phyloP scores from a whole-genome alignment of 768 basidiomycete genomes.

The Hebeloma cylindrosporum region DNA sequence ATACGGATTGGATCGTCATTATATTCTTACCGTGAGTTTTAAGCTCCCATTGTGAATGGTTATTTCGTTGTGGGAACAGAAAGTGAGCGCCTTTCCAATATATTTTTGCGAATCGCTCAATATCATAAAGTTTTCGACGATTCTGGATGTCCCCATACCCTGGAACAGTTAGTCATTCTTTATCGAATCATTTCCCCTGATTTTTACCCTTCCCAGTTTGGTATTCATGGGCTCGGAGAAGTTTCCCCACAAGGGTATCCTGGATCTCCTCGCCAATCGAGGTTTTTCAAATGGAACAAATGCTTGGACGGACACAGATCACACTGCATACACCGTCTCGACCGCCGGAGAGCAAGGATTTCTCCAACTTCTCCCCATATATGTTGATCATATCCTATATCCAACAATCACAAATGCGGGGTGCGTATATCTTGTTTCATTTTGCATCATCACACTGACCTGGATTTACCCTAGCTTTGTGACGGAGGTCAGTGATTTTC shows the following conservation, averaged over 20 bases:
- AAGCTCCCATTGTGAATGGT: conserved; percentile 87
- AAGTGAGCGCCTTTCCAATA: conserved; percentile 46
- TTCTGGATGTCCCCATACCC: conserved; percentile 91
- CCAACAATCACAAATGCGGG: conserved; percentile 91
- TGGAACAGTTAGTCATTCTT: conserved; percentile 83
- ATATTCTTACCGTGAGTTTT: conserved; percentile 10
- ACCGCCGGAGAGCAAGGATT: conserved; percentile 96
- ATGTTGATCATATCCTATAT: conserved; percentile 94
- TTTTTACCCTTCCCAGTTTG: conserved; percentile 45
- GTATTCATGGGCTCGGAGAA: conserved; percentile 96
- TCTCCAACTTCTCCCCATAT: conserved; percentile 82
- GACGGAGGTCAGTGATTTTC: conserved; percentile 50
- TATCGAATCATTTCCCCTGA: not conserved
- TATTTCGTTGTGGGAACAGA: conserved; percentile 91
- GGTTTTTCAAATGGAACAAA: conserved; percentile 91
- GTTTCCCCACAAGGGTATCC: conserved; percentile 94
- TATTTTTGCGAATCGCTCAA: not conserved
- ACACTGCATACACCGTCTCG: conserved; percentile 94
- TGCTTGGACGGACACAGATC: conserved; percentile 96
- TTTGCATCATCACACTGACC: conserved; percentile 9
- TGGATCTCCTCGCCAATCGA: conserved; percentile 93
- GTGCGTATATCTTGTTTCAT: conserved; percentile 40
- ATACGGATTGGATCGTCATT: conserved; percentile 1
- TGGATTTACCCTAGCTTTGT: conserved; percentile 41
- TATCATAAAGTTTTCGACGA: conserved; percentile 78